Percentiles rank a stretch among this genome's conserved stretches.
Conservation (phyloP, 148 eudicot species). For the Chenopodium album region DNA sequence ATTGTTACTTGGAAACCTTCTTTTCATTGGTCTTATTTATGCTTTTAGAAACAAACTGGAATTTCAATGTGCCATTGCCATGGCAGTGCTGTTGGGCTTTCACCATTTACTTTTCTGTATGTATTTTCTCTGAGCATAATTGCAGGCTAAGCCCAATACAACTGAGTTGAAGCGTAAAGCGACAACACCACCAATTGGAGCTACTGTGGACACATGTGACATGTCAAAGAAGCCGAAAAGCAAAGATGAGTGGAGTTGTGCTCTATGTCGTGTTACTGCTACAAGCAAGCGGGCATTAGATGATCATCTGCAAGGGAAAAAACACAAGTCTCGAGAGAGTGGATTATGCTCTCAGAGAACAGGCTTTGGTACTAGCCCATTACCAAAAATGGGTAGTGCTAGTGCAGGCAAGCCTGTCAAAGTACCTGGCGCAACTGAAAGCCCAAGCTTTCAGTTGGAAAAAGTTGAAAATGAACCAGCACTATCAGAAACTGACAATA, state of each 20-base stretch:
- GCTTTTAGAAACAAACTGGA: background rate
- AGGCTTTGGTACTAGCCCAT: constrained; percentile 40
- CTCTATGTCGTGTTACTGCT: constrained; percentile 51
- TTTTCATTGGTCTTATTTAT: background rate
- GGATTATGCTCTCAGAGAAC: constrained; percentile 26
- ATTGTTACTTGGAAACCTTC: background rate
- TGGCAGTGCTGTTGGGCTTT: constrained; percentile 13
- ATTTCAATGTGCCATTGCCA: background rate
- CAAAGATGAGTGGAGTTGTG: constrained; percentile 55
- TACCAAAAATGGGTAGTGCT: constrained; percentile 24
- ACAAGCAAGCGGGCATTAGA: constrained; percentile 48
- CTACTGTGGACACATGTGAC: constrained; percentile 19
- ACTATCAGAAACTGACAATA: background rate
- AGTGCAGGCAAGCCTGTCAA: constrained; percentile 9
- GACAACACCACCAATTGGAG: constrained; percentile 24
- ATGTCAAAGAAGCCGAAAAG: constrained; percentile 38
- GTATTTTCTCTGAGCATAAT: constrained; percentile 22
- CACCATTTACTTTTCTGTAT: constrained; percentile 22
- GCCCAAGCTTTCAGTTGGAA: background rate
- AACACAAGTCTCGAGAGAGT: constrained; percentile 55
- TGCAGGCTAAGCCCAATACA: constrained; percentile 52
- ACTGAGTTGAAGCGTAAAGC: constrained; percentile 59
- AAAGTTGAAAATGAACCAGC: background rate
- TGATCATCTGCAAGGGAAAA: constrained; percentile 62
- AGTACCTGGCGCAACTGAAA: background rate